A percentile compares a stretch with the other conserved stretches of the same genome.
Evolutionary conservation across 2,329 filamentous ascomycete species (phyloP).

Genomic region (Trichoderma simmonsii): DNA sequence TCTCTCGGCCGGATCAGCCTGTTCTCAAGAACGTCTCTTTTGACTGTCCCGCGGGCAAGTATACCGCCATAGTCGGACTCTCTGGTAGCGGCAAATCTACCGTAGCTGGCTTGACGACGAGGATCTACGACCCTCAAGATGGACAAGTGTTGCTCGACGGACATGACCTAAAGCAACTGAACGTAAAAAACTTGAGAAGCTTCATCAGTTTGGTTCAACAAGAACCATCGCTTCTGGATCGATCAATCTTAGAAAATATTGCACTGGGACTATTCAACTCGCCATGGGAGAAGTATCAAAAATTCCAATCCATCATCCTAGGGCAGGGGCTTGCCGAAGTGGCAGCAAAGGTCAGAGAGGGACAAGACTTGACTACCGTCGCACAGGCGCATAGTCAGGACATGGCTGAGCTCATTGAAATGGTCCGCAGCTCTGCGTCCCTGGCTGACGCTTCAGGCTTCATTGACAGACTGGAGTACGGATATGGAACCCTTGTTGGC

Average conservation of each 20-base stretch:
- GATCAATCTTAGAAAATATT: slow-evolving; percentile 51
- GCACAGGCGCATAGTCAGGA: slow-evolving; percentile 43
- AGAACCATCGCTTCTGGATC: slow-evolving; percentile 43
- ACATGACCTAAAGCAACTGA: slow-evolving; percentile 45
- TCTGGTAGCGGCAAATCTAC: slow-evolving; percentile 59
- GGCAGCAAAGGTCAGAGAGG: slow-evolving; percentile 49
- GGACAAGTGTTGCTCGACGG: slow-evolving; percentile 49
- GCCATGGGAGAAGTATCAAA: slow-evolving; percentile 36
- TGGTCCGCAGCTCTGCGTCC: slow-evolving; percentile 22
- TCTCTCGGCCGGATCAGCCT: slow-evolving; percentile 40
- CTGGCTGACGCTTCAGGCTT: slow-evolving; percentile 59
- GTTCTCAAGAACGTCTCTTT: slow-evolving; percentile 46
- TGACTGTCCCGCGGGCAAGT: slow-evolving; percentile 46
- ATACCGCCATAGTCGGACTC: slow-evolving; percentile 56
- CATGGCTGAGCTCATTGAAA: slow-evolving; percentile 37
- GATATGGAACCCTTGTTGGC: slow-evolving; percentile 53
- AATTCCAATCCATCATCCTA: slow-evolving; percentile 46
- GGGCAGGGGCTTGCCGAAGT: slow-evolving; percentile 48
- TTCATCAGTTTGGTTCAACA: slow-evolving; percentile 46
- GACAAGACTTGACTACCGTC: slow-evolving; percentile 44
- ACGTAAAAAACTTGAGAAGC: slow-evolving; percentile 43
- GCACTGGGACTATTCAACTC: slow-evolving; percentile 48
- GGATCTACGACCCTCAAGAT: slow-evolving; percentile 55
- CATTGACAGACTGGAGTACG: slow-evolving; percentile 51
- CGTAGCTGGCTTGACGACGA: slow-evolving; percentile 51